These are phyloP conservation scores for Globisporangium abappressorium DNA, from an alignment of 352 stramenopile species.

Conservation along the genomic window DNA sequence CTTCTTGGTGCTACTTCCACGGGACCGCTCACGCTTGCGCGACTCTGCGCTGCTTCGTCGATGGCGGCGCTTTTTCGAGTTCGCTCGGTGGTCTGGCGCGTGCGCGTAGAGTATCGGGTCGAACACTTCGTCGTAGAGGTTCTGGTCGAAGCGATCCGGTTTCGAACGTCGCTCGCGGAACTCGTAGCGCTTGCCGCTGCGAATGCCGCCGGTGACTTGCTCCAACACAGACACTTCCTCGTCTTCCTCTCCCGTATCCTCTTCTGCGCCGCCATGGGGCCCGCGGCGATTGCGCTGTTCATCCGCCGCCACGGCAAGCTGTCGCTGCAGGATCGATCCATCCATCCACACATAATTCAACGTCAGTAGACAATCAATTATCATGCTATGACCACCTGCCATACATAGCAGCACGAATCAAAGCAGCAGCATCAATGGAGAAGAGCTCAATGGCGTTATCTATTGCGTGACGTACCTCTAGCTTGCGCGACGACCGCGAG, in stretches of 20 bases:
- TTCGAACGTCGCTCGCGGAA: conserved; percentile 54
- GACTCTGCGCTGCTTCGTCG: conserved; percentile 6
- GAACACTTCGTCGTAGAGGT: conserved; percentile 73
- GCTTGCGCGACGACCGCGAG: conserved; percentile 18
- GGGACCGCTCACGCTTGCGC: conserved; percentile 4
- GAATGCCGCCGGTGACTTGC: conserved; percentile 5
- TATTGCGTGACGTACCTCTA: conserved; percentile 13
- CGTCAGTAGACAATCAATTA: not conserved
- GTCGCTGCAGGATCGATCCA: not conserved
- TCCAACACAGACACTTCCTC: conserved; percentile 15
- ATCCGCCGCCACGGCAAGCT: conserved; percentile 18
- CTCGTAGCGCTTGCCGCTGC: conserved; percentile 32
- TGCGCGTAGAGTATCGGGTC: conserved; percentile 24
- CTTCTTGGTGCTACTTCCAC: conserved; percentile 4
- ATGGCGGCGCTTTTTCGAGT: conserved; percentile 21
- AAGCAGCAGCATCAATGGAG: not conserved
- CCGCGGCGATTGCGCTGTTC: conserved; percentile 20
- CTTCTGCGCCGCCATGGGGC: conserved; percentile 5
- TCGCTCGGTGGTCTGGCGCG: not conserved
- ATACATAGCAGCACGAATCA: not conserved
- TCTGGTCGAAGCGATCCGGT: conserved; percentile 58
- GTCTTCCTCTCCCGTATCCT: conserved; percentile 15
- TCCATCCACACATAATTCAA: not conserved
- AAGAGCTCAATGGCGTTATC: not conserved
- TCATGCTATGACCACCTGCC: not conserved